Base-by-base conservation (phyloP, 129 eudicot species). In the Flaveria robusta region DNA sequence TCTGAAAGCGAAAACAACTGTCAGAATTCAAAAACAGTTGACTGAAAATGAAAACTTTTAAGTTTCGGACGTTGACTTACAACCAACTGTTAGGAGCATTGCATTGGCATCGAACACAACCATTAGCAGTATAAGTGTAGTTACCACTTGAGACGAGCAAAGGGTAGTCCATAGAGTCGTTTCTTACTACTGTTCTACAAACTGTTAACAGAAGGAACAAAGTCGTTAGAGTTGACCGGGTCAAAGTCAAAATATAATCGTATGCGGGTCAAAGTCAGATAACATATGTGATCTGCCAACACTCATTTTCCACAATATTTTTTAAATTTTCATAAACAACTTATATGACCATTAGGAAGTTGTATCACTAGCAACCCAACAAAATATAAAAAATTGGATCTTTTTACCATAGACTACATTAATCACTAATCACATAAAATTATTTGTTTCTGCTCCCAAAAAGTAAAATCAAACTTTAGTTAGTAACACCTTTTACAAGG, bases 31-130 rank as follows among this genome's bases (percentile, higher is more conserved):
- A 56, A 59, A 71, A 22, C 59, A 45, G 46, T 29, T 6, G 37
- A 16, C 4, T 10, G 4, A 41, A 52, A 18, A 7, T 82, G 24
- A 5, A 27, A 3, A 37, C 9, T 19, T 34, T 54, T 11, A 46
- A 34, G 60, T 20, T 62, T 26, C 58, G 68, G 68, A 71, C 26
- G 81, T 70, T 39, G 68, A 77, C 96, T 88, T 83, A 93, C 96
- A 71, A 81, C 86, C 76, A 88, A 82, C 77, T 93, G 68, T 79
- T 82, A n/a, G 88, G 84, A 74, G 92, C 84, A 31, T 79, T 58
- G 73, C 98, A 93, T 11, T 46, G 77, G 84, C 98, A 93, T 77
- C 18, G 51, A 16, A 90, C 90, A 18, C 98, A 92, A 63, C 74
- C 80, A 43, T 46, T 70, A 34, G 96, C 94, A 20, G 96, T 90